phyloP scores from a whole-genome alignment of 164 flowering plant species.

The Umbilicus rupestris region DNA sequence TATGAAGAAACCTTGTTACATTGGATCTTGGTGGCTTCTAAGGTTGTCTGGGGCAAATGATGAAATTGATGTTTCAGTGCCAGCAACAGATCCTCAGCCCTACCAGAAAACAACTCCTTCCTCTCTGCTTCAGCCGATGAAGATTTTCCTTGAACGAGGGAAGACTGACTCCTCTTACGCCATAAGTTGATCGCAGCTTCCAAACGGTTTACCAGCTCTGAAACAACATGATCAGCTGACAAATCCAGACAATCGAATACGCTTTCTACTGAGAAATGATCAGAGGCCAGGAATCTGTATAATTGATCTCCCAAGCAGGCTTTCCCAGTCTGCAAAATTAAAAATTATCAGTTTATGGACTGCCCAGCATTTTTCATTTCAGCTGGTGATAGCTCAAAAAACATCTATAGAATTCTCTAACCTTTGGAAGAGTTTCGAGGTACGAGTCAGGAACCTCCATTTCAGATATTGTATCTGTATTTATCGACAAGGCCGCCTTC shows the following conservation, averaged over 20 bases:
- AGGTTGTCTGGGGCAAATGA: conserved; percentile 64
- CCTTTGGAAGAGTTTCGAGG: conserved; percentile 88
- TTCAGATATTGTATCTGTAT: conserved; percentile 60
- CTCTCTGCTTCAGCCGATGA: conserved; percentile 80
- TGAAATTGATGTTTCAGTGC: conserved; percentile 88
- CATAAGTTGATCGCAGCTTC: conserved; percentile 80
- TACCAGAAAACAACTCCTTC: conserved; percentile 65
- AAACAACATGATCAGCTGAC: conserved; percentile 69
- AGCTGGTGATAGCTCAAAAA: neutral
- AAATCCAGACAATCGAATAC: conserved; percentile 86
- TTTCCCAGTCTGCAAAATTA: conserved; percentile 57
- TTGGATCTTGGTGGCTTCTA: conserved; percentile 88
- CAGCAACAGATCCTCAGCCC: conserved; percentile 75
- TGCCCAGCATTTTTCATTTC: neutral
- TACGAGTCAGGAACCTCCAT: conserved; percentile 94
- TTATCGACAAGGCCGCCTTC: conserved; percentile 91
- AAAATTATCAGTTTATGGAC: neutral
- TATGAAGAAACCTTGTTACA: conserved; percentile 61
- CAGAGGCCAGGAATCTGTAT: conserved; percentile 75
- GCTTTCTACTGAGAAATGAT: conserved; percentile 76
- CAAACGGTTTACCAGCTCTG: conserved; percentile 82
- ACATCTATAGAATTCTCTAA: conserved; percentile 10
- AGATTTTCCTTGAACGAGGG: conserved; percentile 35
- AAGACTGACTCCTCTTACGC: conserved; percentile 47
- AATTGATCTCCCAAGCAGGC: conserved; percentile 79